Base-by-base conservation (phyloP, 495 filamentous ascomycete genomes). In the Alectoria sarmentosa region DNA sequence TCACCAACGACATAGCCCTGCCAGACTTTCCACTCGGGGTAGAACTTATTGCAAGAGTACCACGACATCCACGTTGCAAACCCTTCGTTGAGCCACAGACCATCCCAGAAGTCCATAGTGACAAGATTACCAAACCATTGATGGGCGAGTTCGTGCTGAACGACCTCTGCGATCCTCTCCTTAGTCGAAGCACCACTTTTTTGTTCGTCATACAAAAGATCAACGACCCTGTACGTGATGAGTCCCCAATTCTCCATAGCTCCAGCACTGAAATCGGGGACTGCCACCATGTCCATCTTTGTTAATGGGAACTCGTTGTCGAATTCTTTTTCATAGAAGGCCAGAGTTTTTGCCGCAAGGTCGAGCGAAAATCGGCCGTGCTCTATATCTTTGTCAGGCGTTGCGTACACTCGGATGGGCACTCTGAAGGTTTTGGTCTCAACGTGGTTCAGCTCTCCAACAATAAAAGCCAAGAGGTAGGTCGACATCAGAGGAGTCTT, bases 161-260 rank as follows among this genome's bases (percentile, higher is more conserved):
- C 94, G 48, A 91, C 88, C 73, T 97, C 91, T 58, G 94, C 92
- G 69, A 98, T 88, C 46, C 92, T 86, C 79, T 96, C 88, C 77
- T 95, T 96, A 59, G 86, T 86, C n/a, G 88, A 86, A n/a, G 93
- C 91, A 69, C 92, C 90, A 71, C 89, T 91, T 44, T 82, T 88
- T 82, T 92, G 90, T 77, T 96, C 92, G 70, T 98, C 93, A 66
- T 96, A 84, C 67, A 98, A 83, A 63, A 98, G 73, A 74, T 96
- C 93, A 37, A 96, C 91, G 30, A 93, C 87, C 63, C 93, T 86
- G 79, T 97, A 98, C 26, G 93, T 98, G 66, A 98, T 86, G 63
- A 98, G 77, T 71, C 94, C 94, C 94, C 94, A 98, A 77, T 98
- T 98, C 83, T 98, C 94, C 94, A 98, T 98, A 60, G 94, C 94